phyloP scores from a whole-genome alignment of 2,329 filamentous ascomycete species.

The Phialocephala sp. region DNA sequence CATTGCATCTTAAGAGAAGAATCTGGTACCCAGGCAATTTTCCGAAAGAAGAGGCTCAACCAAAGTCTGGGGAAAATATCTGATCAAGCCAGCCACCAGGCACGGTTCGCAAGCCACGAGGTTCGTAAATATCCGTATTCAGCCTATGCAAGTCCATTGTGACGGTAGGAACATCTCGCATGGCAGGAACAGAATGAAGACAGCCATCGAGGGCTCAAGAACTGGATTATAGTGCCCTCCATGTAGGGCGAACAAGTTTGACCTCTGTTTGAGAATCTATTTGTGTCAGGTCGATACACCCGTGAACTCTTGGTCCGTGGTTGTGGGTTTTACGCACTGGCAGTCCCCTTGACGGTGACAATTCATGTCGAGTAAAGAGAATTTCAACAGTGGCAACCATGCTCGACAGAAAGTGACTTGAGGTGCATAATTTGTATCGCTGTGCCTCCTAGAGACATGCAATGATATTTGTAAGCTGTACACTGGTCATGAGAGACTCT shows the following conservation, averaged over 20 bases:
- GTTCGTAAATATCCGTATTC: conserved; percentile 20
- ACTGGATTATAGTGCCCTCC: not conserved
- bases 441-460: conserved; percentile 17
- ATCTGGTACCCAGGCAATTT: not conserved
- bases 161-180: conserved; percentile 23
- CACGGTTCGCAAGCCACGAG: conserved; percentile 28
- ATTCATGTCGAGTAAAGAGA: not conserved
- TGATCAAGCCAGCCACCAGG: conserved; percentile 12
- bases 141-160: conserved; percentile 28
- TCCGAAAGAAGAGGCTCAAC: conserved; percentile 19
- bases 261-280: conserved; percentile 30
- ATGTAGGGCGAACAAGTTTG: conserved; percentile 22
- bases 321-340: not conserved
- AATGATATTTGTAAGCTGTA: conserved; percentile 10
- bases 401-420: conserved; percentile 4
- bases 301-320: conserved; percentile 35
- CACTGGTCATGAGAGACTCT: conserved; percentile 5
- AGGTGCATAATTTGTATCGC: conserved; percentile 8
- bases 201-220: conserved; percentile 1
- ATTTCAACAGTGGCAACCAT: not conserved
- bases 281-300: conserved; percentile 13
- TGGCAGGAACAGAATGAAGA: conserved; percentile 14
- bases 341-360: conserved; percentile 1
- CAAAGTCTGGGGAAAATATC: conserved; percentile 11
- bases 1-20: not conserved